phyloP scores from a whole-genome alignment of 306 rosid genomes.

The Corylus americana region DNA sequence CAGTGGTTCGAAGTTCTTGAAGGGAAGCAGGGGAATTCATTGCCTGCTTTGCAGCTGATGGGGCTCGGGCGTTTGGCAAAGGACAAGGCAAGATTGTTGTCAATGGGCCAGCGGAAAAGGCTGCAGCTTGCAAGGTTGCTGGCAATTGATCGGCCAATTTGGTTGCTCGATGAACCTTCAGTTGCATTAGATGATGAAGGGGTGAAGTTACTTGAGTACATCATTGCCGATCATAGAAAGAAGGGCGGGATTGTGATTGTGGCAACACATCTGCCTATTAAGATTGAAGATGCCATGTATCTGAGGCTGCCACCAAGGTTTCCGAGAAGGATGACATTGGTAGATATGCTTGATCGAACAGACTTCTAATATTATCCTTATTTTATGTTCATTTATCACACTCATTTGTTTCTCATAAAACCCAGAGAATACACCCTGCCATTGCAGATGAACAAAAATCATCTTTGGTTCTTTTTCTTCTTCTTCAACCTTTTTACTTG shows the following conservation, averaged over 20 bases:
- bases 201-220: constrained; percentile 71
- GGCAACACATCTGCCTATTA: constrained; percentile 65
- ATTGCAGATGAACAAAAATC: neutral
- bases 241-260: constrained; percentile 81
- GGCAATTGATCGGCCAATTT: constrained; percentile 84
- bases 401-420: constrained; percentile 2
- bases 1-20: constrained; percentile 84
- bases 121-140: constrained; percentile 84
- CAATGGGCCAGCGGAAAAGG: constrained; percentile 89
- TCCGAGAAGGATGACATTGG: constrained; percentile 72
- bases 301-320: constrained; percentile 86
- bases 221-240: constrained; percentile 78
- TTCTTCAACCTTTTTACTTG: neutral
- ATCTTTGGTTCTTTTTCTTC: neutral
- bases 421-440: neutral
- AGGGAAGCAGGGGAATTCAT: constrained; percentile 66
- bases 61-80: constrained; percentile 77
- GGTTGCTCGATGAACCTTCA: constrained; percentile 93
- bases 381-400: too few species aligned
- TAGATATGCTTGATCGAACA: constrained; percentile 73
- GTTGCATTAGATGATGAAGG: constrained; percentile 89
- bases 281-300: constrained; percentile 73
- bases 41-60: constrained; percentile 80
- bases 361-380: constrained; percentile 36
- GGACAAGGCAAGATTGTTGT: constrained; percentile 74